These are phyloP conservation scores for Dactylellina leptospora DNA, from an alignment of 2,329 filamentous ascomycete genomes.

Conservation along the genomic window DNA sequence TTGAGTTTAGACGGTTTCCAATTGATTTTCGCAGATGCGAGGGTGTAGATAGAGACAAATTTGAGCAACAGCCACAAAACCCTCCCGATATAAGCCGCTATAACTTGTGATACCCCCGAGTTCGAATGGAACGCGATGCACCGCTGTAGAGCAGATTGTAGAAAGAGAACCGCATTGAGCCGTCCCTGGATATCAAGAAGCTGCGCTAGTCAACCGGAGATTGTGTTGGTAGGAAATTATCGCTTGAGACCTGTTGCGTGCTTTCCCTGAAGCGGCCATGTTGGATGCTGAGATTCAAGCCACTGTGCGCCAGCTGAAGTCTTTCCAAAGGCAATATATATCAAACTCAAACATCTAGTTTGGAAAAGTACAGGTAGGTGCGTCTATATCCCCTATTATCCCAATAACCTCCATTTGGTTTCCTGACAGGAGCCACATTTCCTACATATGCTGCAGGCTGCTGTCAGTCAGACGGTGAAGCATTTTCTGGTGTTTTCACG, in stretches of 20 bases:
- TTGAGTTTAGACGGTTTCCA: conserved; percentile 4
- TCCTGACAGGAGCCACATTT: background rate
- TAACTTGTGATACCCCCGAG: conserved; percentile 25
- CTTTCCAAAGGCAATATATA: too few species aligned
- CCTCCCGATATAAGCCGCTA: conserved; percentile 1
- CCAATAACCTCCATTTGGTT: too few species aligned
- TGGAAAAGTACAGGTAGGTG: too few species aligned
- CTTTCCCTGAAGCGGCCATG: conserved; percentile 51
- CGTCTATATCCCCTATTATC: too few species aligned
- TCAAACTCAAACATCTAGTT: too few species aligned
- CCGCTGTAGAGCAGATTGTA: conserved; percentile 12
- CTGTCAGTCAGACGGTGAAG: conserved; percentile 5
- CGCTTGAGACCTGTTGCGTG: conserved; percentile 16
- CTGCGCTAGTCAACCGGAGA: conserved; percentile 16
- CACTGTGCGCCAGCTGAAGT: conserved; percentile 6
- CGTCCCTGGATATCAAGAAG: conserved; percentile 28
- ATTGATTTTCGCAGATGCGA: conserved; percentile 11
- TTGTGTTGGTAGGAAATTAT: conserved; percentile 16
- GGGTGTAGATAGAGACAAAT: background rate
- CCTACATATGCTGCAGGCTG: background rate
- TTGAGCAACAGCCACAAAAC: background rate
- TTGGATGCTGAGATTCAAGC: conserved; percentile 30
- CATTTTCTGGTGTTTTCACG: background rate
- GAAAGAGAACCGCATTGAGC: conserved; percentile 25
- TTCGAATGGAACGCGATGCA: conserved; percentile 19